These are phyloP conservation scores for Paracamarosporium sp. DNA, from an alignment of 2,329 filamentous ascomycete species.

Conservation along the genomic window DNA sequence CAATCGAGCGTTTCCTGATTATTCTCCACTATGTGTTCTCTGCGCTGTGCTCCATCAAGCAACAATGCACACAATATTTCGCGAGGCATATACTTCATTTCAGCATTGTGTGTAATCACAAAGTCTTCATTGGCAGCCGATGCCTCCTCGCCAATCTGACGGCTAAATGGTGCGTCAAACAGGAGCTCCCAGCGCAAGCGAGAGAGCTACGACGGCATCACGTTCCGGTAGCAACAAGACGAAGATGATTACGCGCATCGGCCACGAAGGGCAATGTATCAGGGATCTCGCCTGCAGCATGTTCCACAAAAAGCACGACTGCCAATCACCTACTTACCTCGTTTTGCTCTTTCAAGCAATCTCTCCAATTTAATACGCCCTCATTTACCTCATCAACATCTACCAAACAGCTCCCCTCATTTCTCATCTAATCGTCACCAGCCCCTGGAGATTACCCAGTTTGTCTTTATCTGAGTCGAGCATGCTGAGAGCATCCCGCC, in stretches of 20 bases:
- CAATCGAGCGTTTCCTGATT: slow-evolving; percentile 14
- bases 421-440: background rate
- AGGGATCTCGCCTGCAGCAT: background rate
- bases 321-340: slow-evolving; percentile 2
- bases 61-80: background rate
- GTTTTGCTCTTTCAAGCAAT: background rate
- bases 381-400: slow-evolving; percentile 1
- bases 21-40: background rate
- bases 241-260: background rate
- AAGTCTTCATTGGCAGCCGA: background rate
- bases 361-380: slow-evolving; percentile 1
- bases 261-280: background rate
- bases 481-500: background rate
- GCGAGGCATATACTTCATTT: background rate
- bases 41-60: background rate
- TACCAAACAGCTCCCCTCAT: slow-evolving; percentile 1
- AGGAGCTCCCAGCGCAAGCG: background rate
- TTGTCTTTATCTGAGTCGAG: background rate
- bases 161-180: slow-evolving; percentile 3
- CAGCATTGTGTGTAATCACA: background rate
- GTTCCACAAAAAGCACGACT: background rate
- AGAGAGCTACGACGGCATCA: background rate
- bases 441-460: background rate
- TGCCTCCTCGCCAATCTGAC: background rate
- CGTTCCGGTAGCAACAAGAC: background rate